Evolutionary conservation across 306 rosid genomes (phyloP), one percentile per base, ranked within the genome.

Genomic region (Cicer yamashitae): DNA sequence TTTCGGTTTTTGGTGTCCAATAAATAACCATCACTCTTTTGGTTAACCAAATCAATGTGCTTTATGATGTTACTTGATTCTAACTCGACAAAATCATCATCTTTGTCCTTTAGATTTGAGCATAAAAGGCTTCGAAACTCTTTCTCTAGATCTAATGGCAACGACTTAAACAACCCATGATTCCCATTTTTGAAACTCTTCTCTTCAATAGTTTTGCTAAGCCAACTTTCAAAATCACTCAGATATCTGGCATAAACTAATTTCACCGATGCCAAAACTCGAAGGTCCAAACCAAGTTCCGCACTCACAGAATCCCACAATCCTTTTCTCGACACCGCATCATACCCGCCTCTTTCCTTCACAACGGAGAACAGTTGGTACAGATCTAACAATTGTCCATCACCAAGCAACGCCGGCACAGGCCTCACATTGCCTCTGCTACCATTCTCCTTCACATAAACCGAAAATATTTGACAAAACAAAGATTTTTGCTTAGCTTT

Each of bases 291-390:
- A 72, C 91, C 89, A 65, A 85, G 65, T 48, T 82, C 88, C 74
- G 74, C 63, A 44, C 81, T 77, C 81, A 90, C 98, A 46, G 38
- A 67, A 68, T 88, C 84, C 96, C 97, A 94, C 78, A 85, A 77
- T 30, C 85, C 66, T 44, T 82, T 86, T 67, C 66, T 71, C 0
- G 96, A 87, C 70, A 91, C 96, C 71, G 13, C 63, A 25, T 77
- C 83, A 75, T 53, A 87, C 38, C 98, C 98, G 43, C 97, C 96
- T 76, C 64, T 87, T 47, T 84, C 85, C 86, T 86, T 90, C 72
- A 94, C 96, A 57, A 61, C 44, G 65, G 70, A 64, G 51, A 86
- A 86, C 70, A 94, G 78, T 53, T 79, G 83, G 81, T 87, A 90
- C 86, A 91, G 79, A 87, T 91, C 96, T 74, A 90, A 75, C 38